Conservation (phyloP, 345 rosid species). For the Ricinus communis region DNA sequence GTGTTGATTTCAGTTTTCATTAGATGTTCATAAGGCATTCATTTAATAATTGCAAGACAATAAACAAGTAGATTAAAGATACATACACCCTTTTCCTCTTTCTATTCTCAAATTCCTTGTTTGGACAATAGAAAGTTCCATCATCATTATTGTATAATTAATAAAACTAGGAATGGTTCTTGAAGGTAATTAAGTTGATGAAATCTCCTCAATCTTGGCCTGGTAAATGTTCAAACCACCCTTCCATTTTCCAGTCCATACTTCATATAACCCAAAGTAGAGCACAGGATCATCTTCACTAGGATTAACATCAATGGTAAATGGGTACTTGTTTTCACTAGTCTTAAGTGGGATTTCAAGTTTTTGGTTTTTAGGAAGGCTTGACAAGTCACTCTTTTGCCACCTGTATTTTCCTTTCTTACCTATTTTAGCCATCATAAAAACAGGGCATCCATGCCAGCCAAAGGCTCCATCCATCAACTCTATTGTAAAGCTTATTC, state of each 20-base stretch:
- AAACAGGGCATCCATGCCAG: conserved; percentile 48
- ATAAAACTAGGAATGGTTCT: neutral
- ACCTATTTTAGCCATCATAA: conserved; percentile 58
- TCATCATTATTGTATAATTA: too few relatives aligned
- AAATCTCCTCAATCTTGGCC: conserved; percentile 24
- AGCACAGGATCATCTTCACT: conserved; percentile 16
- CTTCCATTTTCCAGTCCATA: conserved; percentile 69
- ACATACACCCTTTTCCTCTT: too few relatives aligned
- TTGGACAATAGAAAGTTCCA: too few relatives aligned
- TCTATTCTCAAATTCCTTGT: too few relatives aligned
- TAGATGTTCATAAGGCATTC: too few relatives aligned
- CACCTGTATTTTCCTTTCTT: conserved; percentile 39
- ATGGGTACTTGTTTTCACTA: neutral
- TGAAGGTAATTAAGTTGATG: neutral
- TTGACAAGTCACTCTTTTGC: conserved; percentile 26
- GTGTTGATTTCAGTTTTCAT: too few relatives aligned
- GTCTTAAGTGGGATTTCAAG: conserved; percentile 26
- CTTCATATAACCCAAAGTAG: conserved; percentile 68
- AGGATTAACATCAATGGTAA: neutral
- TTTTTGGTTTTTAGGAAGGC: neutral
- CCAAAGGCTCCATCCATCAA: conserved; percentile 47
- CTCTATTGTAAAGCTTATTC: conserved; percentile 38
- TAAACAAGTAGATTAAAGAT: too few relatives aligned
- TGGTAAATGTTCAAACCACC: conserved; percentile 51
- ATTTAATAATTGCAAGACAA: too few relatives aligned